Evolutionary conservation across 176 grass and related monocot species (phyloP).

Genomic region (Oryza rufipogon): DNA sequence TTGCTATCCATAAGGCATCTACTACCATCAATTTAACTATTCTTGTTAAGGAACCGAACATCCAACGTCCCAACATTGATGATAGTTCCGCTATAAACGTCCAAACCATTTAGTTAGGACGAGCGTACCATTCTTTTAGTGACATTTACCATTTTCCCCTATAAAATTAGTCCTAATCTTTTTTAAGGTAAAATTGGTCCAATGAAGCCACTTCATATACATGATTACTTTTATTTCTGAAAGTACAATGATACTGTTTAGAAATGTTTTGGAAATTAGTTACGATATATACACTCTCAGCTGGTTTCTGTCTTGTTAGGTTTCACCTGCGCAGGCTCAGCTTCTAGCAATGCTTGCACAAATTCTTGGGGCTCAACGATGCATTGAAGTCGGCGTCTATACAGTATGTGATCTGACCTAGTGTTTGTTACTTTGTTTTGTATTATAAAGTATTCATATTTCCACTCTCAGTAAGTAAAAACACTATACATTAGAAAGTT

Average conservation of each 20-base stretch:
- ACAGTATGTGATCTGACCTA: slow-evolving; percentile 54
- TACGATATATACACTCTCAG: not conserved
- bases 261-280: not conserved
- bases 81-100: no score
- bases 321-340: slow-evolving; percentile 88
- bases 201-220: not conserved
- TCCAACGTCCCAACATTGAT: no score
- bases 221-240: not conserved
- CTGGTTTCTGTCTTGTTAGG: slow-evolving; percentile 49
- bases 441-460: not conserved
- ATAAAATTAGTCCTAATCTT: not conserved
- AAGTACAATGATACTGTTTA: not conserved
- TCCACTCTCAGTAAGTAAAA: not conserved
- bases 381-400: slow-evolving; percentile 93
- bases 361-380: slow-evolving; percentile 70
- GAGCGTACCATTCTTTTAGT: no score
- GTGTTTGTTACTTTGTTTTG: not conserved
- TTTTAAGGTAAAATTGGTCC: no score
- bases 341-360: slow-evolving; percentile 85
- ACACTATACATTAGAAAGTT: not conserved
- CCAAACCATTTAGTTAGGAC: no score
- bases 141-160: not conserved
- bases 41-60: no score
- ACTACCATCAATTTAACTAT: no score
- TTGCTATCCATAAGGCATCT: no score